Base-by-base conservation (phyloP, 179 eudicot species). In the Spergularia azorica region DNA sequence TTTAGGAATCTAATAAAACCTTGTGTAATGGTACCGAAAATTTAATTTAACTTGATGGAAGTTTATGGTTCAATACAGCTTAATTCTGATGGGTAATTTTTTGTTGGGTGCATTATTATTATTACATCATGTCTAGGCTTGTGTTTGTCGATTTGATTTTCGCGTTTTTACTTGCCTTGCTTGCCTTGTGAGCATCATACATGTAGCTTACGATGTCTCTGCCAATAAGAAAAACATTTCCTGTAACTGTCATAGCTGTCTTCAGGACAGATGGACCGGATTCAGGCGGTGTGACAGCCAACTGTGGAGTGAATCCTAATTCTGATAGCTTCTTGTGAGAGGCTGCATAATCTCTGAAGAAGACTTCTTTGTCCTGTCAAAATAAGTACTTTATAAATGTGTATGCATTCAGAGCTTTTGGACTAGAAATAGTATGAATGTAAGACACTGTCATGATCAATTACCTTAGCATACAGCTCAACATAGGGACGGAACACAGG, bases 281-380 rank as follows among this genome's bases (percentile, higher is more conserved):
- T 26, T 26, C 32, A n/a, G 86, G 79, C 4, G 48, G 48, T 4
- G 48, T 26, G 32, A 26, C 32, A 26, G 32, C 32, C 32, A 43
- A 43, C 48, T 43, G 6, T 43, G 81, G 79, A 32, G 65, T 79
- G 63, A 91, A 89, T 17, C 98, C 98, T 38, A 93, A 81, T 83
- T 90, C 92, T 0, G 97, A 93, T 3, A 92, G 86, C 76, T 89
- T 93, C 87, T 89, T 92, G 88, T 92, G 98, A 67, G 98, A 91
- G 32, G 71, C 86, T 10, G 93, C 97, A 75, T 93, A 93, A 80
- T 92, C 98, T 79, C 55, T 81, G 80, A 93, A 90, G 83, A 93
- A 93, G 12, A 86, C 91, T 16, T 86, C 92, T 73, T 92, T 89
- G 74, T 92, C 96, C 96, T 91, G 84, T 32, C 41, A 21, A 26